Conservation (phyloP, 371 early-diverging fungal genomes). For the Mucor indicus region DNA sequence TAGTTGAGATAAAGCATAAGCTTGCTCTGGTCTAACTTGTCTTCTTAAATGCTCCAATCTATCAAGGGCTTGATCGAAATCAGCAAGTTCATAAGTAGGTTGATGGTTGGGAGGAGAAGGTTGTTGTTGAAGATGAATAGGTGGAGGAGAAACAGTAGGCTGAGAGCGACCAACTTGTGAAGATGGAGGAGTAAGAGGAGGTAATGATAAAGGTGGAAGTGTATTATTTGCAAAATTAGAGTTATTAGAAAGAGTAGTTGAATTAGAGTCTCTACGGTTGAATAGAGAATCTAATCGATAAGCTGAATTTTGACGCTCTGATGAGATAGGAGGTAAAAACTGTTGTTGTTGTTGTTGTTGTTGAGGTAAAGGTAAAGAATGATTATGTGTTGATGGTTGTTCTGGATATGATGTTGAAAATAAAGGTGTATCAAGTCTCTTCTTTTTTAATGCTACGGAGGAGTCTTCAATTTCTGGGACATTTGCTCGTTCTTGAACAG, state of each 20-base stretch:
- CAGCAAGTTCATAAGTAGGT: conserved; percentile 19
- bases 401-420: conserved; percentile 2
- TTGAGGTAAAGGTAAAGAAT: too few relatives aligned
- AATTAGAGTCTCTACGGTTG: conserved; percentile 11
- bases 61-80: conserved; percentile 27
- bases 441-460: conserved; percentile 8
- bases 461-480: conserved; percentile 35
- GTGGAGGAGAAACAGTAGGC: not conserved
- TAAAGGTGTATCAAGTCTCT: conserved; percentile 4
- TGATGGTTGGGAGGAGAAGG: not conserved
- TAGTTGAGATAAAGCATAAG: conserved; percentile 28
- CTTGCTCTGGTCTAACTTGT: conserved; percentile 33
- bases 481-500: not conserved
- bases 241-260: conserved; percentile 11
- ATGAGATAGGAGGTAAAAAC: conserved; percentile 26
- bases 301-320: conserved; percentile 25
- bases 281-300: conserved; percentile 24
- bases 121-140: conserved; percentile 1
- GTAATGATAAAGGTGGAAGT: conserved; percentile 2
- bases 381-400: conserved; percentile 2
- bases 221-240: not conserved
- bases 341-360: conserved; percentile 4
- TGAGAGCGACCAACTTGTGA: conserved; percentile 2
- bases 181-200: conserved; percentile 18
- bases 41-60: conserved; percentile 24